These are phyloP conservation scores for Talaromyces proteolyticus DNA, from an alignment of 495 filamentous ascomycete genomes.

Conservation along the genomic window DNA sequence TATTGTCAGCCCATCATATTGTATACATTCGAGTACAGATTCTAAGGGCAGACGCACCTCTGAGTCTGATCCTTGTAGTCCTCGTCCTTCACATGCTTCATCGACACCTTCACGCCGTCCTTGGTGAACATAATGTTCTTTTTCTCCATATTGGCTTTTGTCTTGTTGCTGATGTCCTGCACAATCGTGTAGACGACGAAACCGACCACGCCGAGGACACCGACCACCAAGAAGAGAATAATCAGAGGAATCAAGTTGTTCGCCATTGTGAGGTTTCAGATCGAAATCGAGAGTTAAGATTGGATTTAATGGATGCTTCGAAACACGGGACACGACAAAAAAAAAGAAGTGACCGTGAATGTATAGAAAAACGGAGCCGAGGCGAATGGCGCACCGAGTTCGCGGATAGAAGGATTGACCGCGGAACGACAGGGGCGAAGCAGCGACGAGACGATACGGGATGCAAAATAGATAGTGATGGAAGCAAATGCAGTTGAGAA, in stretches of 20 bases:
- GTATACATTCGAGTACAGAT: background rate
- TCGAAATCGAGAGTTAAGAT: background rate
- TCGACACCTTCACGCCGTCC: constrained; percentile 76
- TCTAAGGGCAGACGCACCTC: constrained; percentile 36
- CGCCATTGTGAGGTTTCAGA: constrained; percentile 16
- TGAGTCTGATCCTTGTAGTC: constrained; percentile 78
- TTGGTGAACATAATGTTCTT: constrained; percentile 76
- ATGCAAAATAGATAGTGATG: no score
- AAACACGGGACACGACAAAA: no score
- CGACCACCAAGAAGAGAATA: constrained; percentile 62
- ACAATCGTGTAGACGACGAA: constrained; percentile 70
- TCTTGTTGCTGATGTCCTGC: constrained; percentile 61
- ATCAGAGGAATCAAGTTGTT: constrained; percentile 68
- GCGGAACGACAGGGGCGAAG: no score
- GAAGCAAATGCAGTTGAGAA: no score
- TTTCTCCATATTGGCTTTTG: constrained; percentile 70
- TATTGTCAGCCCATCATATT: background rate
- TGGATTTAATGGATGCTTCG: background rate
- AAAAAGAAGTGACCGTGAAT: no score
- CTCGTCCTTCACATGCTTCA: constrained; percentile 71
- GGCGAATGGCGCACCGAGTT: no score
- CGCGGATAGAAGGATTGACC: no score
- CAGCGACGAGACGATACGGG: no score
- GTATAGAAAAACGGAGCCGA: no score
- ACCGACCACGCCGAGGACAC: constrained; percentile 55